Evolutionary conservation across 2,329 filamentous ascomycete genomes (phyloP), one percentile per base, ranked within the genome.

Genomic region (Daldinia eschscholtzii): DNA sequence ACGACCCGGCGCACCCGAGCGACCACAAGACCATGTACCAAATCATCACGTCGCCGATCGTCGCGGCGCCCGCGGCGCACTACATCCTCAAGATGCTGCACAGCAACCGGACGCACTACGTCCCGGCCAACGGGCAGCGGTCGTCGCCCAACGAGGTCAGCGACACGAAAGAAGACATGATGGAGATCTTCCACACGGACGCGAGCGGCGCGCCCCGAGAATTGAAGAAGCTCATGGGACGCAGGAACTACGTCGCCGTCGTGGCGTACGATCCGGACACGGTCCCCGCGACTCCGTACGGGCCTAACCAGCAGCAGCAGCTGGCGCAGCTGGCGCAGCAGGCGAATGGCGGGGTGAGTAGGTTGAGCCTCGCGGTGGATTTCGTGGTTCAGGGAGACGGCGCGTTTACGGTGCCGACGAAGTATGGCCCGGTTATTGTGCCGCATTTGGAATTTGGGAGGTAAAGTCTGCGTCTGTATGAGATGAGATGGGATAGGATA

Each of bases 11-110:
- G 20, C 93, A 96, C 79, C 95, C 95, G 0, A 90, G 89, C 42
- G 94, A 98, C 80, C 94, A 98, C 86, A 99, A 98, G 83, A 98
- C 96, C 30, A 99, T 99, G 95, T 99, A 98, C 83, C 96, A 99
- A 80, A 88, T 99, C 79, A 98, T 98, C 79, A 91, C 94, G 1
- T 94, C 94, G 2, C 91, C 94, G 6, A 93, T 99, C 68, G 95
- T 98, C 61, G 97, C 97, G 53, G 92, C 92, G 0, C 95, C 96
- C 0, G 92, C 93, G 1, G 88, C 91, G 55, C 88, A 87, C 73
- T 97, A 98, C 81, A 91, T 98, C 46, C 86, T 98, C 74, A 97
- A 97, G 80, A 88, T 99, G 77, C 89, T 99, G n/a, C 94, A 98
- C 85, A 96, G 92, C 84, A 95, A 94, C 82, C 96, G 95, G 80